Evolutionary conservation across 2,329 filamentous ascomycete genomes (phyloP).

Genomic region (Basipetospora chlamydospora): DNA sequence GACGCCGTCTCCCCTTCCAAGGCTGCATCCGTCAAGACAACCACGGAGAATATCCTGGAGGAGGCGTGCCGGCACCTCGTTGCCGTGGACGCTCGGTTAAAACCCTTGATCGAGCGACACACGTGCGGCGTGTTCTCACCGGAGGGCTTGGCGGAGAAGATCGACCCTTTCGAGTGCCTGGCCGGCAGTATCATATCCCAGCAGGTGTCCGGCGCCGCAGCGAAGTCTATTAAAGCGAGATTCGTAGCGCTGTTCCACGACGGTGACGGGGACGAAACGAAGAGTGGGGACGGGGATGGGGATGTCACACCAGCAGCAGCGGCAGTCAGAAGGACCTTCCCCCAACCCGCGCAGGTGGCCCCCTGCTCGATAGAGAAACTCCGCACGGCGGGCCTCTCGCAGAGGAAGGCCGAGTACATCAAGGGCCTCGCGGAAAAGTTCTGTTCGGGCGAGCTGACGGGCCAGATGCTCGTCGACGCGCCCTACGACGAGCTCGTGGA

Average conservation of each 20-base stretch:
- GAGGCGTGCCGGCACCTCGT: conserved; percentile 65
- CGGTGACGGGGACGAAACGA: conserved; percentile 15
- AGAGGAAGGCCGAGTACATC: conserved; percentile 93
- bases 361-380: conserved; percentile 48
- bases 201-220: conserved; percentile 88
- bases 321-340: conserved; percentile 54
- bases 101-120: conserved; percentile 56
- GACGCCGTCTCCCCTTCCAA: conserved; percentile 17
- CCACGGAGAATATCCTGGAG: conserved; percentile 58
- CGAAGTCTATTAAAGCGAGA: conserved; percentile 73
- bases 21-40: conserved; percentile 24
- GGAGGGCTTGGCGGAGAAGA: conserved; percentile 64
- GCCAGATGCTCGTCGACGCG: conserved; percentile 60
- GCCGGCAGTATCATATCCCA: conserved; percentile 85
- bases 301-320: no score
- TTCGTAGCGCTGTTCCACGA: conserved; percentile 66
- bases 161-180: conserved; percentile 79
- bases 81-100: conserved; percentile 56
- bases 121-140: conserved; percentile 68
- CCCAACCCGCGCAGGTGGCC: conserved; percentile 60
- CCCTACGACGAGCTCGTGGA: conserved; percentile 76
- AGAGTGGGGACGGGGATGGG: no score
- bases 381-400: conserved; percentile 75
- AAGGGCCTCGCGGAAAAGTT: conserved; percentile 77
- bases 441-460: conserved; percentile 55